phyloP scores from a whole-genome alignment of 225 moss, liverwort and hornwort species.

The Thuidium tamariscinum region DNA sequence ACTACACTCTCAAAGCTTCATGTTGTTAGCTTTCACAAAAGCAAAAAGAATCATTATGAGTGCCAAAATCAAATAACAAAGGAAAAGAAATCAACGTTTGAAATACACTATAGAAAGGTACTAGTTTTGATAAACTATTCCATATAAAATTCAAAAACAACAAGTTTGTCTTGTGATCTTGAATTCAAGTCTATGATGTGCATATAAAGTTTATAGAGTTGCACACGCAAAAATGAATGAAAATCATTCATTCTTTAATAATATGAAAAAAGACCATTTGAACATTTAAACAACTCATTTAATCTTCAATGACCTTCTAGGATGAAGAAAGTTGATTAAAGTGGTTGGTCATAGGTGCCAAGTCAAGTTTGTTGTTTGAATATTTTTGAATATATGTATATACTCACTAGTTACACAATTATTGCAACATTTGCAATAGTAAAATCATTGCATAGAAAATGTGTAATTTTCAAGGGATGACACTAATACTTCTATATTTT shows the following conservation, averaged over 20 bases:
- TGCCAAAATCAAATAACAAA: not conserved
- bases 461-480: fast-evolving
- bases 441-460: not conserved
- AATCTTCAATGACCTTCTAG: fast-evolving
- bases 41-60: not conserved
- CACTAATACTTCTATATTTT: not conserved
- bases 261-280: not conserved
- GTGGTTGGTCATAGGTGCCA: not conserved
- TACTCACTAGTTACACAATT: no score
- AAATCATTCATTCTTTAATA: not conserved
- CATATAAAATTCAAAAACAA: not conserved
- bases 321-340: not conserved
- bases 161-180: not conserved
- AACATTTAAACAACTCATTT: not conserved
- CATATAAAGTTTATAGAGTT: not conserved
- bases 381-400: not conserved
- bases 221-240: not conserved
- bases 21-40: not conserved
- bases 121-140: not conserved
- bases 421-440: no score
- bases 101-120: not conserved
- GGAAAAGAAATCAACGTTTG: not conserved
- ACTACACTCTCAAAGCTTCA: not conserved
- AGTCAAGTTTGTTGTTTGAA: not conserved
- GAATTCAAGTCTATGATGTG: not conserved